Evolutionary conservation across 495 filamentous ascomycete genomes (phyloP).

Genomic region (Aspergillus olivimuriae): DNA sequence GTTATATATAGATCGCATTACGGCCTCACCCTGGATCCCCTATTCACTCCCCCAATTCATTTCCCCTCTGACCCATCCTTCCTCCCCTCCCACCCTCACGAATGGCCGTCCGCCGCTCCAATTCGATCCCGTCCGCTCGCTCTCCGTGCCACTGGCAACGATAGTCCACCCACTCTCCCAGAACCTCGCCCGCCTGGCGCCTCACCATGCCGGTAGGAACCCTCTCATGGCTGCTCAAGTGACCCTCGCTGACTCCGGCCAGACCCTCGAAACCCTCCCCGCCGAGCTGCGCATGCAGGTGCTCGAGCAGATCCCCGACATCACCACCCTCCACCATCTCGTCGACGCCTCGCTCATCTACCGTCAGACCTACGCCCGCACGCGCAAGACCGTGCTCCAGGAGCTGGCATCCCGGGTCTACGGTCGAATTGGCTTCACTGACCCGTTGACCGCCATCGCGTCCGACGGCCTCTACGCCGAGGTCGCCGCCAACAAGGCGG

Average conservation of each 20-base stretch:
- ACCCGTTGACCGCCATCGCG: constrained; percentile 8
- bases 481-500: constrained; percentile 1
- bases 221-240: not conserved
- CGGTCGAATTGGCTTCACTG: constrained; percentile 6
- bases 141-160: too few species aligned
- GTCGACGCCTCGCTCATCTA: constrained; percentile 9
- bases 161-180: too few species aligned
- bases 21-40: too few species aligned
- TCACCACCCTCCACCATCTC: constrained; percentile 5
- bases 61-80: too few species aligned
- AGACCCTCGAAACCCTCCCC: constrained; percentile 10
- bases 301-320: constrained; percentile 6
- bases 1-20: too few species aligned
- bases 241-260: not conserved
- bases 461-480: constrained; percentile 12
- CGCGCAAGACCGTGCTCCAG: constrained; percentile 5
- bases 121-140: too few species aligned
- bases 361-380: constrained; percentile 6
- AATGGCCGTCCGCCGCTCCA: too few species aligned
- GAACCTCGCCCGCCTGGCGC: too few species aligned
- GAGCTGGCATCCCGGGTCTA: constrained; percentile 4
- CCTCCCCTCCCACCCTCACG: too few species aligned
- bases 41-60: too few species aligned
- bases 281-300: constrained; percentile 13
- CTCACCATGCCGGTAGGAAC: not conserved